Conservation (phyloP, 2,329 filamentous ascomycete genomes). For the Botryotinia globosa region DNA sequence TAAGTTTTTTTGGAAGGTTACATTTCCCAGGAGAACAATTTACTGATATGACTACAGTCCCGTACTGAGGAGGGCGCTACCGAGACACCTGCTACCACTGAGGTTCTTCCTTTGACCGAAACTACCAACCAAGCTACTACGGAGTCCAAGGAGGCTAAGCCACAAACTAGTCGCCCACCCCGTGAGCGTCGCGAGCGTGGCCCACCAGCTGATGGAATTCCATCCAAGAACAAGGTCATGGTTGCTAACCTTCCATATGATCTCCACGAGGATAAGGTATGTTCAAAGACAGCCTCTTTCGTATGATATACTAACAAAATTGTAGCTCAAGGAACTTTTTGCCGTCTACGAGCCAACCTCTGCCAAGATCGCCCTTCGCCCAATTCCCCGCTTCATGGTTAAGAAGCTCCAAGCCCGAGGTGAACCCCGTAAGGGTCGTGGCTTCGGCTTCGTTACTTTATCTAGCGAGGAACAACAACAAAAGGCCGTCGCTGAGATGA, state of each 20-base stretch:
- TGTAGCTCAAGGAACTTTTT: conserved; percentile 95
- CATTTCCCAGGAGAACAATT: background rate
- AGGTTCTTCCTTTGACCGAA: conserved; percentile 59
- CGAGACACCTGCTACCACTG: conserved; percentile 49
- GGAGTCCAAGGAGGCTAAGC: conserved; percentile 44
- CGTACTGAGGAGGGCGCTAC: conserved; percentile 43
- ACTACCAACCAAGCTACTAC: conserved; percentile 57
- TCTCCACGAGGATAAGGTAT: conserved; percentile 92
- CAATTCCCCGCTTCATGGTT: conserved; percentile 99
- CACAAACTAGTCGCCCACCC: conserved; percentile 46
- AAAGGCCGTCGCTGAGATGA: conserved; percentile 98
- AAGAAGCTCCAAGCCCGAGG: conserved; percentile 99
- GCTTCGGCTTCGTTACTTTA: conserved; percentile 97
- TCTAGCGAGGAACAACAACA: conserved; percentile 93
- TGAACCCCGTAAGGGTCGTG: conserved; percentile 97
- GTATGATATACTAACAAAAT: conserved; percentile 1
- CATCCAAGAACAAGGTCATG: conserved; percentile 99
- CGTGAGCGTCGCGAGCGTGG: conserved; percentile 77
- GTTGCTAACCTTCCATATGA: conserved; percentile 99
- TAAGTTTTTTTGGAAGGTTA: conserved; percentile 45
- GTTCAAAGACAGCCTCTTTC: conserved; percentile 28
- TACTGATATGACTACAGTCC: conserved; percentile 31
- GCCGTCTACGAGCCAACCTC: conserved; percentile 85
- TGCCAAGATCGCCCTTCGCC: conserved; percentile 97
- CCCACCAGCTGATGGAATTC: conserved; percentile 92